Base-by-base conservation (phyloP, 805 yeast genomes). In the Wickerhamomyces chambardii region DNA sequence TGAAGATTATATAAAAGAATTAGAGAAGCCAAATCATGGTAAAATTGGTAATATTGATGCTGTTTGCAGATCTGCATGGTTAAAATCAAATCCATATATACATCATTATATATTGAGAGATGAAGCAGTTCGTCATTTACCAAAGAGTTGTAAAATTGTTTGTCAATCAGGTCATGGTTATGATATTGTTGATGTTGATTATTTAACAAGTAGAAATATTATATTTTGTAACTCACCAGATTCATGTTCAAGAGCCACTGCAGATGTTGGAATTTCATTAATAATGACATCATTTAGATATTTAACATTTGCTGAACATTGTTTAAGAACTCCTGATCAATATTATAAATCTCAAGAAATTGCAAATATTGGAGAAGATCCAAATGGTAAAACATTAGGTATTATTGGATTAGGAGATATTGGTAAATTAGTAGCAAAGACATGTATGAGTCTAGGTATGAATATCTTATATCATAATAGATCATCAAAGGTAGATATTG, bases 371-470 rank as follows among this genome's bases (percentile, higher is more conserved):
- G 60, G 61, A 2, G 64, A 63, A 15, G 63, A 64, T 40, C 69
- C 68, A 9, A 45, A 55, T 30, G 70, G 64, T 1, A 59, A 59
- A 29, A 61, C 68, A 0, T 45, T 69, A 31, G 75, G 75, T 5
- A 59, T 69, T 15, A 45, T 69, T 24, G 75, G 75, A 0, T 43
- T 69, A 5, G 75, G 75, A 15, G 66, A 66, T 37, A 69, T 69
- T 42, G 74, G 74, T 4, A 42, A 54, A 30, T 48, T 61, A 14
- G 64, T 65, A 4, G 72, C 71, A 3, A 53, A 52, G 30, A 58
- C 66, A 22, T 63, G 69, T 41, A 48, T 57, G 14, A 58, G 66
- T 8, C 41, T 69, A 33, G 73, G 73, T 2, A 64, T 66, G 63
- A 59, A 61, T 5, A 58, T 66, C 9, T 50, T 57, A 3, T 68